These are phyloP conservation scores for Colletotrichum eremochloae DNA, from an alignment of 2,329 filamentous ascomycete genomes.

Conservation along the genomic window DNA sequence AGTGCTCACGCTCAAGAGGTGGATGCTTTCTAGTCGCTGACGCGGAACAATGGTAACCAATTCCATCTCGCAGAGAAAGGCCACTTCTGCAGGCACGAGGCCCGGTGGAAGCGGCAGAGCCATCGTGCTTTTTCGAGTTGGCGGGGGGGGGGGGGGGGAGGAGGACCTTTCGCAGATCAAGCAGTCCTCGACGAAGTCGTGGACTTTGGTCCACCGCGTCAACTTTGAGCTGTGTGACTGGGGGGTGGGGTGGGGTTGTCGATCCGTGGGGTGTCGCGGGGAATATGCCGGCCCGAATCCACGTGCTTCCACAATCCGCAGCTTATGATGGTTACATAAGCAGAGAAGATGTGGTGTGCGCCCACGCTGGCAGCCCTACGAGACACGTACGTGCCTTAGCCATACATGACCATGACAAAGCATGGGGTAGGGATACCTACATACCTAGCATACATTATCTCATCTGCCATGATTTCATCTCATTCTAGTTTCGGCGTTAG, in stretches of 20 bases:
- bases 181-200: constrained; percentile 3
- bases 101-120: constrained; percentile 64
- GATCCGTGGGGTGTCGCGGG: constrained; percentile 19
- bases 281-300: constrained; percentile 21
- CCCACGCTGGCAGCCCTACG: too few species aligned
- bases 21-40: constrained; percentile 87
- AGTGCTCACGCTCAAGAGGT: constrained; percentile 83
- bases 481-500: too few species aligned
- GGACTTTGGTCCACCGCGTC: constrained; percentile 1
- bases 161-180: neutral
- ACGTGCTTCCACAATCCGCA: too few species aligned
- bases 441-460: too few species aligned
- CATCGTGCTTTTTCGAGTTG: constrained; percentile 52
- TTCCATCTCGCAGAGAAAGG: constrained; percentile 98
- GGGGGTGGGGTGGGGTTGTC: neutral
- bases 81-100: constrained; percentile 88
- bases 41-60: constrained; percentile 92
- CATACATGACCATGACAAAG: too few species aligned
- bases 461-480: too few species aligned
- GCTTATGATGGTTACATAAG: too few species aligned
- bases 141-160: neutral
- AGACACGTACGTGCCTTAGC: too few species aligned
- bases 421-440: too few species aligned
- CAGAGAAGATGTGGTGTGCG: too few species aligned
- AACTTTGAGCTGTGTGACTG: constrained; percentile 18